Evolutionary conservation across 768 basidiomycete species (phyloP).

Genomic region (Calocera viscosa): DNA sequence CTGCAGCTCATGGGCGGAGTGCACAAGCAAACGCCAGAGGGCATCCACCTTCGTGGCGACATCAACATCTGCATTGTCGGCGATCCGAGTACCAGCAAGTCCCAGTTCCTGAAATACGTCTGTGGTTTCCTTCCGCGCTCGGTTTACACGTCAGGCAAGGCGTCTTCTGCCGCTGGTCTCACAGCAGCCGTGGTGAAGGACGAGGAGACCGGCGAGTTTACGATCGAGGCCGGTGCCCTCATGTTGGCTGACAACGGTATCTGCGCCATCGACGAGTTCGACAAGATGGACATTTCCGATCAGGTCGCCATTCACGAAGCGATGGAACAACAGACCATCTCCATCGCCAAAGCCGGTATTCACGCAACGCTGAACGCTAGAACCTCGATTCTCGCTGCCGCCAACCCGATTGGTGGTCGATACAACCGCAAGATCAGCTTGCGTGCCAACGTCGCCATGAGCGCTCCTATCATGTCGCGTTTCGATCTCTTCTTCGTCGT

Average conservation of each 20-base stretch:
- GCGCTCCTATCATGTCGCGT: conserved; percentile 96
- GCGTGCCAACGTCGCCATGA: conserved; percentile 91
- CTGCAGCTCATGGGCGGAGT: conserved; percentile 98
- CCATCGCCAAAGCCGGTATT: conserved; percentile 97
- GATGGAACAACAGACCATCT: conserved; percentile 99
- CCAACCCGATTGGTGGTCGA: conserved; percentile 92
- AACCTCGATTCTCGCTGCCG: conserved; percentile 93
- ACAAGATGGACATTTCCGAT: conserved; percentile 99
- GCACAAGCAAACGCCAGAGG: conserved; percentile 90
- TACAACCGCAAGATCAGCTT: conserved; percentile 92
- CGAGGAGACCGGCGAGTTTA: conserved; percentile 98
- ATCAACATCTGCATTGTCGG: conserved; percentile 98
- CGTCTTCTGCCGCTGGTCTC: conserved; percentile 95
- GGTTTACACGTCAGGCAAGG: conserved; percentile 98
- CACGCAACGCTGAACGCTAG: conserved; percentile 96
- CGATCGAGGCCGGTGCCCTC: conserved; percentile 95
- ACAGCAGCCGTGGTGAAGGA: conserved; percentile 98
- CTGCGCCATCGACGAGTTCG: conserved; percentile 99
- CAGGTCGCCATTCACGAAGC: conserved; percentile 99
- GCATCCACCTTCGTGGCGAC: conserved; percentile 96
- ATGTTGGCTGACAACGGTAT: conserved; percentile 99
- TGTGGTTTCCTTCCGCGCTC: conserved; percentile 96
- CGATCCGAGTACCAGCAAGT: conserved; percentile 95
- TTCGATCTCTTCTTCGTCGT: conserved; percentile 98
- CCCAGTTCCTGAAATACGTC: conserved; percentile 95